Percentiles rank a stretch among this genome's conserved stretches.
phyloP scores from a whole-genome alignment of 345 rosid genomes.

The Theobroma cacao region DNA sequence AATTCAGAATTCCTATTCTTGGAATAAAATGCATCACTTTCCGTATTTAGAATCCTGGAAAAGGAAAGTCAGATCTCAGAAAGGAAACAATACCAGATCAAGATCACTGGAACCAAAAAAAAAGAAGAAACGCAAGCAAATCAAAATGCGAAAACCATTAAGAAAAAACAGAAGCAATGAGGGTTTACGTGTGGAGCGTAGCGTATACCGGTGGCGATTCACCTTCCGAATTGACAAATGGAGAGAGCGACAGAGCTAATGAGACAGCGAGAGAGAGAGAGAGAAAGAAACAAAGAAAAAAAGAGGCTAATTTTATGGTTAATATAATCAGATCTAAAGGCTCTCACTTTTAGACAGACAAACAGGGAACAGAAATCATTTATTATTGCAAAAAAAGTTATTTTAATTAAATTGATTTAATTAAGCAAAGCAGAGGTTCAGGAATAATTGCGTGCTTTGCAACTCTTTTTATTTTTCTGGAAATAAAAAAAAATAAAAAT shows the following conservation, averaged over 20 bases:
- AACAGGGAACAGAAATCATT: slow-evolving; percentile 6
- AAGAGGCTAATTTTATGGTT: not conserved
- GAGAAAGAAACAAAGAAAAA: not conserved
- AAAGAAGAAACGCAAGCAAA: slow-evolving; percentile 14
- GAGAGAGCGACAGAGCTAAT: slow-evolving; percentile 14
- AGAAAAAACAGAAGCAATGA: slow-evolving; percentile 15
- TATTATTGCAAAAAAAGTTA: not conserved
- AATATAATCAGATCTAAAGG: slow-evolving; percentile 23
- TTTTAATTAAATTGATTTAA: not conserved
- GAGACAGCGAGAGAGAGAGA: slow-evolving; percentile 15
- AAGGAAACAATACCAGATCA: slow-evolving; percentile 28
- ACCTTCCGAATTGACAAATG: slow-evolving; percentile 20
- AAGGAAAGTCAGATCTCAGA: slow-evolving; percentile 30
- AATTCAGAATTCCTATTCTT: not conserved
- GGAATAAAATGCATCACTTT: slow-evolving; percentile 1
- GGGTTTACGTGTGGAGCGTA: slow-evolving; percentile 37
- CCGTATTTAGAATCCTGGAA: slow-evolving; percentile 12
- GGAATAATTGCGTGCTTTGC: slow-evolving; percentile 29
- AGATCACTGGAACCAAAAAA: slow-evolving; percentile 16
- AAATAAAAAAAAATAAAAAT: too few relatives aligned
- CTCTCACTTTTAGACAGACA: slow-evolving; percentile 21
- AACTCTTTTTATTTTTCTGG: not conserved
- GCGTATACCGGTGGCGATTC: slow-evolving; percentile 33
- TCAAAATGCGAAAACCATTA: too few relatives aligned
- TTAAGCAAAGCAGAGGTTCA: not conserved